Conservation (phyloP, 768 basidiomycete genomes). For the Phaeotremella skinneri region DNA sequence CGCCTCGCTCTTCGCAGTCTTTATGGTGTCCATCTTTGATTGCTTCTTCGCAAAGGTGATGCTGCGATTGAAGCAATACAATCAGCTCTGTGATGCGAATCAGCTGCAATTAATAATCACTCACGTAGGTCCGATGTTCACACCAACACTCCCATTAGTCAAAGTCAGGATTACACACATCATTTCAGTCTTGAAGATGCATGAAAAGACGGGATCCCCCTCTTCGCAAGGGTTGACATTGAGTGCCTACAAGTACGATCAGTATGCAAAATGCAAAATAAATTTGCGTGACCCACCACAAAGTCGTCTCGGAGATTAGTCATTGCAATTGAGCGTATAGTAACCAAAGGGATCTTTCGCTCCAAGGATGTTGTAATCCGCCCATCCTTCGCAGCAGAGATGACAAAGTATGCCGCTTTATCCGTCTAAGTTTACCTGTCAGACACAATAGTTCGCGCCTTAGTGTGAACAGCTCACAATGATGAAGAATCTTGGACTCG, state of each 20-base stretch:
- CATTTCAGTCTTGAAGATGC: conserved; percentile 94
- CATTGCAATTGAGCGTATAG: conserved; percentile 80
- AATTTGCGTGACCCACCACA: conserved; percentile 63
- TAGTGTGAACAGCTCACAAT: conserved; percentile 62
- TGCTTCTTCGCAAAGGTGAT: conserved; percentile 94
- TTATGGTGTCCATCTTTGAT: conserved; percentile 84
- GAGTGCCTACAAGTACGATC: conserved; percentile 59
- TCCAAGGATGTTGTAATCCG: conserved; percentile 63
- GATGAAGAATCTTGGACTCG: conserved; percentile 82
- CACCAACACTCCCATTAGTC: conserved; percentile 70
- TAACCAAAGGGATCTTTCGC: conserved; percentile 82
- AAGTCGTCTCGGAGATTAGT: conserved; percentile 92
- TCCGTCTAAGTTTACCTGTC: conserved; percentile 66
- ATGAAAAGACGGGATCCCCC: conserved; percentile 88
- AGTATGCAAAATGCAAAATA: conserved; percentile 7
- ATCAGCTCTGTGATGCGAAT: conserved; percentile 7
- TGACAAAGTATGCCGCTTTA: conserved; percentile 78
- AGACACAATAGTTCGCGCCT: conserved; percentile 1
- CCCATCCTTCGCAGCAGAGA: conserved; percentile 65
- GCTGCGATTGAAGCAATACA: conserved; percentile 53
- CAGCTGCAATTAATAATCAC: conserved; percentile 47
- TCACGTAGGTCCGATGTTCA: conserved; percentile 74
- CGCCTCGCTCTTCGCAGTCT: conserved; percentile 84
- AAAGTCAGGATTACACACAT: conserved; percentile 74
- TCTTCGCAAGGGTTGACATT: conserved; percentile 80